Conservation (phyloP, 2,329 filamentous ascomycete genomes). For the Dactylonectria estremocensis region DNA sequence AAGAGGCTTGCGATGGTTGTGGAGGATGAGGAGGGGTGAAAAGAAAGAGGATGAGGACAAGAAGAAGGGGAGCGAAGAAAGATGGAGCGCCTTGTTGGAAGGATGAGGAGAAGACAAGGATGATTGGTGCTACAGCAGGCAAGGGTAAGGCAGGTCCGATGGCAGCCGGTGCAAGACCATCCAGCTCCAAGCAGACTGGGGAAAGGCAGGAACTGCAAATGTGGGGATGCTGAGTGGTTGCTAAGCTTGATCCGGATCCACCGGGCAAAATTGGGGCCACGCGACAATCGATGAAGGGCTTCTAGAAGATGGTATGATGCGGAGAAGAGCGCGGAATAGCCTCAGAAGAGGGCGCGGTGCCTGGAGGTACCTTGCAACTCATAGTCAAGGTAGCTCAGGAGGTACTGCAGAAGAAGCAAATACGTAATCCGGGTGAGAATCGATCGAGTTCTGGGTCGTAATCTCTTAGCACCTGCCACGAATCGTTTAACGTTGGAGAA, state of each 20-base stretch:
- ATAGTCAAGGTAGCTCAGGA: slow-evolving; percentile 9
- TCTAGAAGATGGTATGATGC: slow-evolving; percentile 34
- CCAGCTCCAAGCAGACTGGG: slow-evolving; percentile 45
- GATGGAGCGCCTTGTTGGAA: slow-evolving; percentile 29
- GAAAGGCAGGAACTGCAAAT: slow-evolving; percentile 23
- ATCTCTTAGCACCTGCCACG: slow-evolving; percentile 21
- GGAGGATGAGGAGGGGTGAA: slow-evolving; percentile 20
- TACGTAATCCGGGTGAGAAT: slow-evolving; percentile 20
- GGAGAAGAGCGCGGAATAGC: not conserved
- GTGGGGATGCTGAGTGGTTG: slow-evolving; percentile 42
- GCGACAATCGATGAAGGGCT: slow-evolving; percentile 15
- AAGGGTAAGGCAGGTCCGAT: slow-evolving; percentile 29
- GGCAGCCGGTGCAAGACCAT: slow-evolving; percentile 39
- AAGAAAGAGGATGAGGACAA: slow-evolving; percentile 14
- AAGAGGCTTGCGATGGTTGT: slow-evolving; percentile 22
- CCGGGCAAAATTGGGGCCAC: slow-evolving; percentile 30
- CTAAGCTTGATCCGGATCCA: slow-evolving; percentile 28
- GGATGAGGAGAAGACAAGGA: slow-evolving; percentile 18
- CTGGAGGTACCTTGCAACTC: not conserved
- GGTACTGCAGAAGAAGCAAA: slow-evolving; percentile 7
- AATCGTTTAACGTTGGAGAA: slow-evolving; percentile 12
- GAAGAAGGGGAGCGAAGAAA: not conserved
- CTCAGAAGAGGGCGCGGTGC: not conserved
- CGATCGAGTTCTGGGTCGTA: not conserved
- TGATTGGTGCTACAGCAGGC: slow-evolving; percentile 9